Evolutionary conservation across 2,329 filamentous ascomycete species (phyloP).

Genomic region (Penicillium corylophilum): DNA sequence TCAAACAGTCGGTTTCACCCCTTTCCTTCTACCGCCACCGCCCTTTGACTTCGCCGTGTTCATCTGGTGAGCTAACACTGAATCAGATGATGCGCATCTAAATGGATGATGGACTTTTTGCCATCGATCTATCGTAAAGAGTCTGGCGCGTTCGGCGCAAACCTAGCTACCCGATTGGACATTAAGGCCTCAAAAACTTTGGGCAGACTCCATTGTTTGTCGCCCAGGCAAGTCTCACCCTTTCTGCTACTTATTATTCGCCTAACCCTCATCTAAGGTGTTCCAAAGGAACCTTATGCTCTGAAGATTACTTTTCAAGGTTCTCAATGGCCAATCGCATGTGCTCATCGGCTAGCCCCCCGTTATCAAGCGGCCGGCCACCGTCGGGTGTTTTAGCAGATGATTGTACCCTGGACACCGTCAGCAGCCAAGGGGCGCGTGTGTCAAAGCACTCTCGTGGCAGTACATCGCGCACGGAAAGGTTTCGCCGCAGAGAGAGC

Average conservation of each 20-base stretch:
- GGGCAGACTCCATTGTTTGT: slow-evolving; percentile 5
- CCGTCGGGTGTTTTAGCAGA: slow-evolving; percentile 2
- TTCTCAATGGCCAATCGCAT: slow-evolving; percentile 12
- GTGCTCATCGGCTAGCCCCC: slow-evolving; percentile 6
- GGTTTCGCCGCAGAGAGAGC: slow-evolving; percentile 2
- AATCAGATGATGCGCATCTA: neutral
- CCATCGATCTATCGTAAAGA: neutral
- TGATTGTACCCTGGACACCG: slow-evolving; percentile 9
- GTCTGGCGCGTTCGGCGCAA: neutral
- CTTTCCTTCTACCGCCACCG: slow-evolving; percentile 1
- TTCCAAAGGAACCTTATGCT: slow-evolving; percentile 3
- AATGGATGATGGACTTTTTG: neutral
- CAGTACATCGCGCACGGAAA: slow-evolving; percentile 9
- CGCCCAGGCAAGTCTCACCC: slow-evolving; percentile 2
- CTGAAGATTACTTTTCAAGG: slow-evolving; percentile 3
- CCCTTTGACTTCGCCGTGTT: neutral
- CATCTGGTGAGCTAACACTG: neutral
- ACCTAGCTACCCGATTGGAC: slow-evolving; percentile 1
- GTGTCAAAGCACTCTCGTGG: slow-evolving; percentile 7
- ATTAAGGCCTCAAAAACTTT: slow-evolving; percentile 5
- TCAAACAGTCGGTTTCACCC: neutral
- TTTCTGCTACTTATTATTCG: neutral
- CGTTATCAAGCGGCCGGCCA: slow-evolving; percentile 8
- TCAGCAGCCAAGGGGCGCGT: slow-evolving; percentile 10
- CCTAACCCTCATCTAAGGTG: slow-evolving; percentile 8